Evolutionary conservation across 306 rosid genomes (phyloP).

Genomic region (Senna siamea): DNA sequence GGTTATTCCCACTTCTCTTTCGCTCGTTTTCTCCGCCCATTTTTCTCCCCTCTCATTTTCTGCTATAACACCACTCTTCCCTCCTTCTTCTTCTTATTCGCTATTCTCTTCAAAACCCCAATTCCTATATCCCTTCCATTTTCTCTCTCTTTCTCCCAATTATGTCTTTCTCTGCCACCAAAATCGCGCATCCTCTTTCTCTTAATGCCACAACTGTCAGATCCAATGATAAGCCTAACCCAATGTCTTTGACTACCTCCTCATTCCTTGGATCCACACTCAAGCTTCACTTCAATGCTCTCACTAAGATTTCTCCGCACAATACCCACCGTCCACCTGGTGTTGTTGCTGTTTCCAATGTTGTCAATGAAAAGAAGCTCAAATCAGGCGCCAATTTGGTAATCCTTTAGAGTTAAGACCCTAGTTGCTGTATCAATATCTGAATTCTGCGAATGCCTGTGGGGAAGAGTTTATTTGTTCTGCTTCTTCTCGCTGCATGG

Average conservation of each 20-base stretch:
- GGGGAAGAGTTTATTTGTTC: not conserved
- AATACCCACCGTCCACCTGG: slow-evolving; percentile 44
- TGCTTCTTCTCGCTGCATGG: not conserved
- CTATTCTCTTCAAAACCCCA: not conserved
- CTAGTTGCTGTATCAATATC: not conserved
- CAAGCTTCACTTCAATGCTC: slow-evolving; percentile 52
- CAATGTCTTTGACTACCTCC: slow-evolving; percentile 36
- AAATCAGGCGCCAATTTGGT: slow-evolving; percentile 70
- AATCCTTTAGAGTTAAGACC: slow-evolving; percentile 9
- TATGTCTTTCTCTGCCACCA: slow-evolving; percentile 68
- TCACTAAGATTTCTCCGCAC: slow-evolving; percentile 29
- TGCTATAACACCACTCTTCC: not conserved
- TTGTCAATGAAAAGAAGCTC: slow-evolving; percentile 57
- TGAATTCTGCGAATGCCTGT: not conserved
- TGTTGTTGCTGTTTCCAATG: slow-evolving; percentile 63
- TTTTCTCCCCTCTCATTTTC: not conserved
- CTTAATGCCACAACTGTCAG: slow-evolving; percentile 53
- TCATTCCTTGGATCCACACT: slow-evolving; percentile 67
- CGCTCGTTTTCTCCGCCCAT: slow-evolving; percentile 67
- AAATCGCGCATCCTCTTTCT: slow-evolving; percentile 53
- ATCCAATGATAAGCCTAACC: slow-evolving; percentile 59
- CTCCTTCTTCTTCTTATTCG: not conserved
- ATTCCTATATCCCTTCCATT: not conserved
- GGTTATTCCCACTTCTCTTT: slow-evolving; percentile 50
- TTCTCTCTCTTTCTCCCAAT: not conserved